phyloP scores from a whole-genome alignment of 1,284 basidiomycete species.

The Ustilago vetiveriae region DNA sequence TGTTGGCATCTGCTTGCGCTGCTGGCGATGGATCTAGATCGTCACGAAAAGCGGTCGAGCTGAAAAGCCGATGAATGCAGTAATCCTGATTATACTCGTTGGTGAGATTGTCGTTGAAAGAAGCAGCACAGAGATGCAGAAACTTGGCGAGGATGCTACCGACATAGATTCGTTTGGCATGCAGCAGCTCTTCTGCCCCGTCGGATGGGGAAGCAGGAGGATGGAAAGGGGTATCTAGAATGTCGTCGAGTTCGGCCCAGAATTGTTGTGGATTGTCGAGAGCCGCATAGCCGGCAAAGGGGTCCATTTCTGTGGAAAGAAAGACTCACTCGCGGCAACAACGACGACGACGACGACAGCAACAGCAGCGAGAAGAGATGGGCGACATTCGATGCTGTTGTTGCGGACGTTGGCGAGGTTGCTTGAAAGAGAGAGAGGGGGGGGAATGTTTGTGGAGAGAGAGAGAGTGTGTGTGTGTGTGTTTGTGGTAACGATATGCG shows the following conservation, averaged over 20 bases:
- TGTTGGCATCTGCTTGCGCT: background rate
- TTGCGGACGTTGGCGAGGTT: too few species aligned
- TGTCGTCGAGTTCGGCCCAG: constrained; percentile 59
- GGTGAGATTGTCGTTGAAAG: constrained; percentile 42
- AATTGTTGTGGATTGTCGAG: constrained; percentile 52
- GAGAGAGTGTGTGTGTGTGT: background rate
- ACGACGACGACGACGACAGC: background rate
- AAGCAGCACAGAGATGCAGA: constrained; percentile 54
- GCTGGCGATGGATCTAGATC: constrained; percentile 8
- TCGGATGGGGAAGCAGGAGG: background rate
- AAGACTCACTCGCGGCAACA: background rate
- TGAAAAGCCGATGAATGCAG: constrained; percentile 49
- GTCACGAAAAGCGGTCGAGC: constrained; percentile 35
- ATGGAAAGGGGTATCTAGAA: constrained; percentile 45
- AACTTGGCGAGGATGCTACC: constrained; percentile 41
- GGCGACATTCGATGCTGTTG: too few species aligned
- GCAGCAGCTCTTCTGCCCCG: constrained; percentile 3
- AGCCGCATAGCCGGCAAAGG: constrained; percentile 49
- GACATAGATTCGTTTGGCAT: constrained; percentile 40
- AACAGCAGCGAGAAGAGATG: background rate
- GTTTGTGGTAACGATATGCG: background rate
- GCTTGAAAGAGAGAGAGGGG: too few species aligned
- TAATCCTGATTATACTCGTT: constrained; percentile 50
- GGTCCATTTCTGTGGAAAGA: constrained; percentile 46
- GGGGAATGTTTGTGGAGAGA: too few species aligned